phyloP scores from a whole-genome alignment of 2,329 filamentous ascomycete species.

The Aspergillus nomiae region DNA sequence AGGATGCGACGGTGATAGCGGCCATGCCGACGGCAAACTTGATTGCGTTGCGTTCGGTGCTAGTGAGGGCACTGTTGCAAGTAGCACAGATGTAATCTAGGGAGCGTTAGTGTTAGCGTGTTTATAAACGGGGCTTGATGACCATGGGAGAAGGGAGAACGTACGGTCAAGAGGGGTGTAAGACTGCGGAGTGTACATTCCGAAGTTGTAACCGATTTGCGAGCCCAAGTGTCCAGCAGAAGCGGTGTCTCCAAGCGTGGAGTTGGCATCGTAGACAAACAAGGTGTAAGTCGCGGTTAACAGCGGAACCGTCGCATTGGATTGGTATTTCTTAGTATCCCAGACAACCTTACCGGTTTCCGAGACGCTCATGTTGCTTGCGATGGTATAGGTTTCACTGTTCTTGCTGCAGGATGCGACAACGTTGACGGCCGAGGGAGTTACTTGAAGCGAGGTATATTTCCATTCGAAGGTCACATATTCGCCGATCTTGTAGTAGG shows the following conservation, averaged over 20 bases:
- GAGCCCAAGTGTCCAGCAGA: slow-evolving; percentile 58
- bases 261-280: slow-evolving; percentile 61
- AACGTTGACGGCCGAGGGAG: slow-evolving; percentile 62
- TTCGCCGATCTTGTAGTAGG: slow-evolving; percentile 67
- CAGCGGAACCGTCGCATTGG: slow-evolving; percentile 53
- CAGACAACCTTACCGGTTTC: slow-evolving; percentile 58
- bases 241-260: slow-evolving; percentile 54
- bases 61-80: slow-evolving; percentile 56
- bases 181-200: slow-evolving; percentile 61
- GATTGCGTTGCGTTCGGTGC: slow-evolving; percentile 57
- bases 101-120: slow-evolving; percentile 17
- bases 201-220: slow-evolving; percentile 58
- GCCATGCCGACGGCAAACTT: slow-evolving; percentile 59
- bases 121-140: slow-evolving; percentile 8
- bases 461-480: slow-evolving; percentile 68
- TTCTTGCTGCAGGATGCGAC: slow-evolving; percentile 63
- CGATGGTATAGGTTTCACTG: slow-evolving; percentile 62
- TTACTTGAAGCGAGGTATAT: slow-evolving; percentile 64
- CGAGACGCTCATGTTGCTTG: slow-evolving; percentile 58
- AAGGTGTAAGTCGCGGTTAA: slow-evolving; percentile 65
- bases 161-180: slow-evolving; percentile 54
- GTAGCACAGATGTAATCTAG: slow-evolving; percentile 59
- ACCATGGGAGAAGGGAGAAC: slow-evolving; percentile 21
- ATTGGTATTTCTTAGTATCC: slow-evolving; percentile 60
- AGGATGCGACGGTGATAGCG: slow-evolving; percentile 59